phyloP scores from a whole-genome alignment of 768 basidiomycete species.

The Podaxis sp. region DNA sequence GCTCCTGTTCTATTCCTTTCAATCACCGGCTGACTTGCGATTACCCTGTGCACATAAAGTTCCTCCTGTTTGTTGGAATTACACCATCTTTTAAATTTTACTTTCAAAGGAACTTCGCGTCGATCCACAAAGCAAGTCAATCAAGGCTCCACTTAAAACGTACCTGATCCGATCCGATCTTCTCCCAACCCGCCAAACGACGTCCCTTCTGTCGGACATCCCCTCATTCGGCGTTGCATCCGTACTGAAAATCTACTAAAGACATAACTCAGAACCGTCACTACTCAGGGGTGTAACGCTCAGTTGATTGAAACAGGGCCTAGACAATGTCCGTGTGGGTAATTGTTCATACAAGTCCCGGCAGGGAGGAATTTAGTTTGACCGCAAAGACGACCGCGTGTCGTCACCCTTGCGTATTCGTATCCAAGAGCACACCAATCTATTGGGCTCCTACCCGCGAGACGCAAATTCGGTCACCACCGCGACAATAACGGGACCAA shows the following conservation, averaged over 20 bases:
- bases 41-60: background rate
- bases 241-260: background rate
- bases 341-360: background rate
- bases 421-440: background rate
- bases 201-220: background rate
- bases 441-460: background rate
- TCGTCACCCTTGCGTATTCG: background rate
- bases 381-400: background rate
- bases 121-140: background rate
- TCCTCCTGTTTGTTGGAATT: background rate
- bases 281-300: background rate
- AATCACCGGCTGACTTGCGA: background rate
- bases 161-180: conserved; percentile 10
- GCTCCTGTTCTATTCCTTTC: no score
- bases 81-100: background rate
- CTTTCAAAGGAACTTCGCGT: background rate
- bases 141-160: conserved; percentile 1
- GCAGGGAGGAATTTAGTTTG: background rate
- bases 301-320: background rate
- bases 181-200: background rate
- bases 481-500: background rate
- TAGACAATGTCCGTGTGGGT: background rate
- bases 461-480: background rate
- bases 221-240: background rate
- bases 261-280: background rate